A percentile compares a stretch with the other conserved stretches of the same genome.
Evolutionary conservation across 345 rosid genomes (phyloP).

Genomic region (Cardamine occulta): DNA sequence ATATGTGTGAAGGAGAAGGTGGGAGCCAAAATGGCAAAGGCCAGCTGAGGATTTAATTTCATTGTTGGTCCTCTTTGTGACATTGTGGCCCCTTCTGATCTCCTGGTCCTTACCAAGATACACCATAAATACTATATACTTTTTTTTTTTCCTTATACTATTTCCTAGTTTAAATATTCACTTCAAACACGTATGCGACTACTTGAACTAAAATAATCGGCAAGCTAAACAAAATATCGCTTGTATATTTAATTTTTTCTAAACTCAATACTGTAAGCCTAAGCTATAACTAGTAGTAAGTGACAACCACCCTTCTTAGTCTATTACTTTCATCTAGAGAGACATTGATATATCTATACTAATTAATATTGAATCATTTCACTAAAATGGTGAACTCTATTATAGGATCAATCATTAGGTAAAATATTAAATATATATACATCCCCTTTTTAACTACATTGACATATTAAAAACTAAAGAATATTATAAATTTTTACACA

Average conservation of each 20-base stretch:
- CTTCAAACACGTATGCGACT: constrained; percentile 29
- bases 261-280: neutral
- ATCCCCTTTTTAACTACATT: neutral
- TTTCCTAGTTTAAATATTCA: constrained; percentile 1
- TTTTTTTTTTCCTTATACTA: neutral
- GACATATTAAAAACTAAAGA: neutral
- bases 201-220: constrained; percentile 9
- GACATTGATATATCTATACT: neutral
- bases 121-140: constrained; percentile 30
- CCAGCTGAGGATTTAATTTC: constrained; percentile 43
- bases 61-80: constrained; percentile 58
- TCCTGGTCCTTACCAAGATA: constrained; percentile 48
- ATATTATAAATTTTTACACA: neutral
- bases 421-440: neutral
- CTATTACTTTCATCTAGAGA: constrained; percentile 23
- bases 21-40: constrained; percentile 57
- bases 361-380: neutral
- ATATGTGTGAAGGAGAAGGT: constrained; percentile 50
- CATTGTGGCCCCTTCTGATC: constrained; percentile 57
- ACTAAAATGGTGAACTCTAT: neutral
- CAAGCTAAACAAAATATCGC: neutral
- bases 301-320: constrained; percentile 6
- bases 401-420: neutral
- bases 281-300: neutral
- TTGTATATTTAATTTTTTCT: neutral